Percentiles rank a stretch among this genome's conserved stretches.
phyloP scores from a whole-genome alignment of 495 filamentous ascomycete genomes.

The Penicillium arizonense region DNA sequence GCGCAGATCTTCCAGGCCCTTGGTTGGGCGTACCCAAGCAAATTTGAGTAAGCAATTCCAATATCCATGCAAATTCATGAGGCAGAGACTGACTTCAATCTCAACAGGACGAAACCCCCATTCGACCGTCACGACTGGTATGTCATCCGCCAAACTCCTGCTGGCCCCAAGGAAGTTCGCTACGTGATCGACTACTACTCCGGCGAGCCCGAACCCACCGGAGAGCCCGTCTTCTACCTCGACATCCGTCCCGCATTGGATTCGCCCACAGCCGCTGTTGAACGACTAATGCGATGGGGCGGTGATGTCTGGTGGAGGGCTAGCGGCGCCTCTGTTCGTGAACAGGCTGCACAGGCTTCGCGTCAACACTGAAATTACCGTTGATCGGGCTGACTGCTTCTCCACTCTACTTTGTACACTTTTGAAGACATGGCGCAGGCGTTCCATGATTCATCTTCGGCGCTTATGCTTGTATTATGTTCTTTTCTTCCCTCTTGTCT shows the following conservation, averaged over 20 bases:
- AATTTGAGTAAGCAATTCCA: constrained; percentile 60
- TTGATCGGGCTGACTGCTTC: constrained; percentile 12
- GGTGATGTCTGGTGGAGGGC: constrained; percentile 92
- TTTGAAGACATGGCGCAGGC: constrained; percentile 28
- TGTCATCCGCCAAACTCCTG: constrained; percentile 65
- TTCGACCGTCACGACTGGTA: constrained; percentile 99
- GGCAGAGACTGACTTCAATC: constrained; percentile 8
- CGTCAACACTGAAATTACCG: constrained; percentile 4
- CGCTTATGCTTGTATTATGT: constrained; percentile 5
- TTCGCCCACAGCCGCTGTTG: constrained; percentile 71
- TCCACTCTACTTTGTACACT: constrained; percentile 29
- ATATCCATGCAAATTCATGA: not conserved
- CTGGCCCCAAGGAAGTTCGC: constrained; percentile 69
- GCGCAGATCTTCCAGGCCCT: constrained; percentile 75
- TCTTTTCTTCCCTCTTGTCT: constrained; percentile 15
- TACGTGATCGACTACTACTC: constrained; percentile 99
- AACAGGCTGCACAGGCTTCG: constrained; percentile 20
- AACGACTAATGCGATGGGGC: constrained; percentile 85
- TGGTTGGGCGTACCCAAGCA: constrained; percentile 73
- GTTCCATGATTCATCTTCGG: constrained; percentile 15
- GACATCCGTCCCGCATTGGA: constrained; percentile 97
- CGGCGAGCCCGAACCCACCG: constrained; percentile 78
- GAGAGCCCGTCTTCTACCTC: constrained; percentile 93
- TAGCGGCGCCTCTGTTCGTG: constrained; percentile 64
- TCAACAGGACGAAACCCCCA: constrained; percentile 70